Conservation (phyloP, 2,329 filamentous ascomycete species). For the Xylariaceae sp. region DNA sequence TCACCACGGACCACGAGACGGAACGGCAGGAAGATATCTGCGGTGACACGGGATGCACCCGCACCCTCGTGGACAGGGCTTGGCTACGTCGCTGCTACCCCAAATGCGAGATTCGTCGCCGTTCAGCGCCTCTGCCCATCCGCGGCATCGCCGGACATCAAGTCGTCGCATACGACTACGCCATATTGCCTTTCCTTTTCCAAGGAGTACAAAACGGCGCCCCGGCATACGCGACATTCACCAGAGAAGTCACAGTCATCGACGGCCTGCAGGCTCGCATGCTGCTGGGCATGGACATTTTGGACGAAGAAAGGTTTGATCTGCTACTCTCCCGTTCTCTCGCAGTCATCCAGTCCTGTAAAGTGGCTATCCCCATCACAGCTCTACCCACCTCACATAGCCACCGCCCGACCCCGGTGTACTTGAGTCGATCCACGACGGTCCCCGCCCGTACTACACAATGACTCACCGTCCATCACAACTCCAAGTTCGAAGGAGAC, state of each 20-base stretch:
- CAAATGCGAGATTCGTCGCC: background rate
- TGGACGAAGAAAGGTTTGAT: background rate
- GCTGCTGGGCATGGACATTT: conserved; percentile 1
- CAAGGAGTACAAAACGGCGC: background rate
- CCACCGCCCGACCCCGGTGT: too few species aligned
- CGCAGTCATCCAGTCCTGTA: background rate
- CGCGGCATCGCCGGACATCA: background rate
- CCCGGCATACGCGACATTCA: background rate
- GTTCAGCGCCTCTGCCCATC: background rate
- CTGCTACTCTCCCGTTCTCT: background rate
- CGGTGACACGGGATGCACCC: background rate
- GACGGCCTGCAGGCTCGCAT: background rate
- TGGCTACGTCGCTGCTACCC: background rate
- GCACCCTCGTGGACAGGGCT: background rate
- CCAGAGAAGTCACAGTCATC: background rate
- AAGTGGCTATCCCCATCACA: background rate
- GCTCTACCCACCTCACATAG: background rate
- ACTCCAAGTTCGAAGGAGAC: background rate
- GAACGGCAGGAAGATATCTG: background rate
- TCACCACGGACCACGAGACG: background rate
- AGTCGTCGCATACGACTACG: background rate
- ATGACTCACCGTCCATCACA: background rate
- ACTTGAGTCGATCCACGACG: background rate
- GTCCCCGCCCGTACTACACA: background rate
- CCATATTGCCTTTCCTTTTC: background rate